A percentile compares a stretch with the other conserved stretches of the same genome.
Evolutionary conservation across 1,284 basidiomycete species (phyloP).

Genomic region (Microbotryum intermedium): DNA sequence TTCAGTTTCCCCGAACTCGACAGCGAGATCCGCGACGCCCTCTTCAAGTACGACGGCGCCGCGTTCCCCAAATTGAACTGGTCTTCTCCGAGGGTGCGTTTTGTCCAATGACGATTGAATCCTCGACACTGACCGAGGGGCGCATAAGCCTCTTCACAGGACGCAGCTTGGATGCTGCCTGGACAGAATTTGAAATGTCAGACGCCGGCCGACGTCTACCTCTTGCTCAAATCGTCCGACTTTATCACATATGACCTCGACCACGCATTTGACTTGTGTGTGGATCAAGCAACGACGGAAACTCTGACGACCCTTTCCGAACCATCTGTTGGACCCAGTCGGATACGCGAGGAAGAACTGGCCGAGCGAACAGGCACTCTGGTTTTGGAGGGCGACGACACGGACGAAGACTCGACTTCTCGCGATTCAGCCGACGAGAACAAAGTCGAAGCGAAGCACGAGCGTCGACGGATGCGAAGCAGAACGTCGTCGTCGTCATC

Average conservation of each 20-base stretch:
- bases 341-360: constrained; percentile 15
- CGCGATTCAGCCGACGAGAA: not conserved
- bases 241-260: constrained; percentile 75
- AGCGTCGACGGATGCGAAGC: not conserved
- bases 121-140: too few relatives aligned
- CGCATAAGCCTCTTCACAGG: constrained; percentile 52
- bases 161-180: constrained; percentile 85
- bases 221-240: constrained; percentile 86
- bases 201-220: constrained; percentile 79
- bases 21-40: constrained; percentile 56
- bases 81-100: constrained; percentile 69
- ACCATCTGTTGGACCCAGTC: not conserved
- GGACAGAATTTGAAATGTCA: constrained; percentile 79
- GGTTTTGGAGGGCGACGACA: not conserved
- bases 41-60: constrained; percentile 59
- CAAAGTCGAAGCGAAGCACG: not conserved
- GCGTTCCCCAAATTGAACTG: constrained; percentile 96
- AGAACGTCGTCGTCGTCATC: not conserved
- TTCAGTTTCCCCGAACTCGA: constrained; percentile 68
- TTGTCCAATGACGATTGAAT: not conserved
- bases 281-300: constrained; percentile 62
- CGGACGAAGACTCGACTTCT: not conserved
- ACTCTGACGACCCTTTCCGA: constrained; percentile 35
- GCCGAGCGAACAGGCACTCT: constrained; percentile 7
- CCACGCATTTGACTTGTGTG: constrained; percentile 40